Evolutionary conservation across 805 yeast species (phyloP), one percentile per base, ranked within the genome.

Genomic region (Zygoascus biomembranicola): DNA sequence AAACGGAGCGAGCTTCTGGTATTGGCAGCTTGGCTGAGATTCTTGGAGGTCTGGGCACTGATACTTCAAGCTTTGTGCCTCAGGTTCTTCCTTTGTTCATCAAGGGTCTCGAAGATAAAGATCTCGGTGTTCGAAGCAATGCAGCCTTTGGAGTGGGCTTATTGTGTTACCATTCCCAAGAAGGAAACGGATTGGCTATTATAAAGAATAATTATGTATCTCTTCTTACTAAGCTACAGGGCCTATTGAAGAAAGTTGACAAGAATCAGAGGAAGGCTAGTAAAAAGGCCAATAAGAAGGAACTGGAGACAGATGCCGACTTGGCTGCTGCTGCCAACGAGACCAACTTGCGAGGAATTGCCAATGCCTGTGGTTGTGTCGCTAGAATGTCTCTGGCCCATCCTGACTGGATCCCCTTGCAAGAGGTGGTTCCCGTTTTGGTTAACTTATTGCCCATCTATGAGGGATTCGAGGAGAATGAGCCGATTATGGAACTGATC

Each of bases 331-430:
- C 44, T 18, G 95, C 85, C 60, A 92, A 86, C 68, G 96, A 89
- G 59, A 85, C 81, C 56, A 79, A 87, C 62, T 84, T 84, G 72
- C 79, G 96, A 73, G 82, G 95, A 5, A 81, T 80, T 61, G 97
- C 98, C 56, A 94, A 94, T 69, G 96, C 96, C 4, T 85, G 94
- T 69, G 99, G 99, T 45, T 94, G 98, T 78, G 96, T 90, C 54
- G 90, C 96, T 16, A 82, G 99, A 72, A 77, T 94, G 87, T 79
- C 87, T 13, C 73, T 87, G 68, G 84, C 85, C 66, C 79, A 86
- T 68, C 82, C 80, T 63, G 58, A 61, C 16, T 78, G 85, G 39
- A 82, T 90, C 61, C 97, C 97, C 56, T 71, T 89, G 60, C 81
- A 78, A 55, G 90, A 82, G 53, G 80, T 92, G 44, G 73, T 86